Percentiles rank a stretch among this genome's conserved stretches.
These are phyloP conservation scores for Tolypocladium album DNA, from an alignment of 2,329 filamentous ascomycete species.

Conservation along the genomic window DNA sequence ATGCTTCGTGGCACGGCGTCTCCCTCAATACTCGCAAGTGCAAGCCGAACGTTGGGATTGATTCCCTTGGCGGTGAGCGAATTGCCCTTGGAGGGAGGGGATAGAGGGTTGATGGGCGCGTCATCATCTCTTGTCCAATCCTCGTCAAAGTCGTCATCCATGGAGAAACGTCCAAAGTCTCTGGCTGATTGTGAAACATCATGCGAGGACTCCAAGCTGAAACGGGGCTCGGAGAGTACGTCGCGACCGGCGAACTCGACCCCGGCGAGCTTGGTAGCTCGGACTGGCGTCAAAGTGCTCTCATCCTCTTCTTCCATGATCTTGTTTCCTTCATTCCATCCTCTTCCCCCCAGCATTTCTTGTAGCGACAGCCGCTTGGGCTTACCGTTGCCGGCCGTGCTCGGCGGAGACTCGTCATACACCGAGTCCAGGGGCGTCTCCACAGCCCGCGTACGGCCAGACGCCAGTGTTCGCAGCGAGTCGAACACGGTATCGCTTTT, in stretches of 20 bases:
- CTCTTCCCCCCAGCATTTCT: conserved; percentile 43
- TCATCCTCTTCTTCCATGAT: conserved; percentile 59
- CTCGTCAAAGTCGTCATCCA: conserved; percentile 53
- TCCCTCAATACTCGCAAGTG: conserved; percentile 41
- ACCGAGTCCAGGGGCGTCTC: conserved; percentile 68
- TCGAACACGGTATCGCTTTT: conserved; percentile 71
- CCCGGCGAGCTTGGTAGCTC: conserved; percentile 21
- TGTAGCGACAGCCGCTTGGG: conserved; percentile 47
- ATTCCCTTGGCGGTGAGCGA: conserved; percentile 43
- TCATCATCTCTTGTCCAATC: conserved; percentile 49
- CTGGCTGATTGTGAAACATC: conserved; percentile 22
- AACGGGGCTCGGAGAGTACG: conserved; percentile 10
- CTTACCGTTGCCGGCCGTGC: conserved; percentile 40
- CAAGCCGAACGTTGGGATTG: conserved; percentile 42
- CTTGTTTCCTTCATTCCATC: conserved; percentile 43
- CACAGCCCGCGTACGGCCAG: conserved; percentile 52
- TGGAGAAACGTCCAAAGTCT: conserved; percentile 39
- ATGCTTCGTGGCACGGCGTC: conserved; percentile 22
- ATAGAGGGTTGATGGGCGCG: conserved; percentile 43
- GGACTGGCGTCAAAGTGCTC: conserved; percentile 39
- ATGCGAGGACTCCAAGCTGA: conserved; percentile 18
- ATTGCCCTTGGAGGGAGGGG: conserved; percentile 39
- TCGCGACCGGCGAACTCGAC: conserved; percentile 5
- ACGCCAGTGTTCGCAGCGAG: conserved; percentile 61
- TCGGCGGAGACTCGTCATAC: conserved; percentile 68